A percentile compares a stretch with the other conserved stretches of the same genome.
These are phyloP conservation scores for Fusarium sp. DNA, from an alignment of 2,329 filamentous ascomycete genomes.

Conservation along the genomic window DNA sequence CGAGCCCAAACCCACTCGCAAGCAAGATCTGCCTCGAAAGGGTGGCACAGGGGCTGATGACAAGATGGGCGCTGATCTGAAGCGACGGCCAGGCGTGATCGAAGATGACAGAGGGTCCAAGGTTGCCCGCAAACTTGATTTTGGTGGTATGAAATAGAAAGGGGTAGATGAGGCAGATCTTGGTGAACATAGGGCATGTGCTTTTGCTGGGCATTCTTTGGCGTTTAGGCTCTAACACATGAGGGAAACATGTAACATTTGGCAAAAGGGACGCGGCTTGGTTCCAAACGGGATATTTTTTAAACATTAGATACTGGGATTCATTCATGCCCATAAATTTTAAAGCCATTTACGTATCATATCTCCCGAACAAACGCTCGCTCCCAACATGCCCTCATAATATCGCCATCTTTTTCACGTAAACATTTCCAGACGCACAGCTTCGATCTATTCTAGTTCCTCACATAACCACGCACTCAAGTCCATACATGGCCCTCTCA, in stretches of 20 bases:
- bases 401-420: conserved; percentile 17
- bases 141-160: conserved; percentile 62
- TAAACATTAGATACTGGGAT: conserved; percentile 20
- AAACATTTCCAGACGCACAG: conserved; percentile 17
- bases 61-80: conserved; percentile 85
- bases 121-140: conserved; percentile 86
- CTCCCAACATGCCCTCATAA: conserved; percentile 34
- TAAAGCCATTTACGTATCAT: conserved; percentile 15
- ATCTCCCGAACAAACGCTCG: conserved; percentile 26
- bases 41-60: conserved; percentile 77
- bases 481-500: conserved; percentile 96
- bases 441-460: not conserved
- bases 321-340: conserved; percentile 32
- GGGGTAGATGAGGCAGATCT: conserved; percentile 4
- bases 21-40: conserved; percentile 85
- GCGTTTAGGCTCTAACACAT: conserved; percentile 24
- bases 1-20: conserved; percentile 85
- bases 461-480: conserved; percentile 90
- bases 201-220: conserved; percentile 28
- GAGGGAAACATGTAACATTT: conserved; percentile 7
- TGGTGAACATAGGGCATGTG: conserved; percentile 13
- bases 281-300: conserved; percentile 11
- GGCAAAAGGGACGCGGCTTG: not conserved
- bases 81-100: conserved; percentile 75
- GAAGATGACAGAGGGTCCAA: conserved; percentile 78